phyloP scores from a whole-genome alignment of 1,284 basidiomycete genomes.

The Phellopilus nigrolimitatus region DNA sequence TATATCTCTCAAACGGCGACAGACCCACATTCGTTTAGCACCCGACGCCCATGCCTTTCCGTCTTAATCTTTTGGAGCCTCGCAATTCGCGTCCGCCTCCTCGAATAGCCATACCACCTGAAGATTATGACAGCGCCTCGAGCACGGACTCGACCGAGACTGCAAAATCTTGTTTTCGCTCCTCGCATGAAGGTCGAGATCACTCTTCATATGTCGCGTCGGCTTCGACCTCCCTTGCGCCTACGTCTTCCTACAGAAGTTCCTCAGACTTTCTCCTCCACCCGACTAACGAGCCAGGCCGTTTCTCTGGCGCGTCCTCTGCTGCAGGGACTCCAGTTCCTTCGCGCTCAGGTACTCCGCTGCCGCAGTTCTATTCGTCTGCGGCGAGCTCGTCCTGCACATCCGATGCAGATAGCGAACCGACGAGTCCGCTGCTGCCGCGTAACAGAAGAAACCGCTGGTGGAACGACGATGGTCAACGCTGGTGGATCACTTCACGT shows the following conservation, averaged over 20 bases:
- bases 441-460: conserved; percentile 32
- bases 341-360: conserved; percentile 34
- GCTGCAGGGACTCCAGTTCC: conserved; percentile 22
- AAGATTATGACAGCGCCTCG: conserved; percentile 36
- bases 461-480: conserved; percentile 40
- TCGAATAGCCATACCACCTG: conserved; percentile 15
- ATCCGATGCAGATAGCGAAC: conserved; percentile 64
- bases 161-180: conserved; percentile 23
- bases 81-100: conserved; percentile 1
- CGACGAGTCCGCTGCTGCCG: conserved; percentile 46
- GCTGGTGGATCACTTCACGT: conserved; percentile 47
- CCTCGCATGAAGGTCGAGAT: conserved; percentile 9
- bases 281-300: conserved; percentile 8
- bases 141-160: conserved; percentile 38
- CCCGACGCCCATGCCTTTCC: conserved; percentile 12
- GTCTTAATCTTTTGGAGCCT: conserved; percentile 9
- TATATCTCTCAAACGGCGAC: too few species aligned
- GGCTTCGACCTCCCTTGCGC: conserved; percentile 13
- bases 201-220: conserved; percentile 14
- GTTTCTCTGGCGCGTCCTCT: conserved; percentile 13
- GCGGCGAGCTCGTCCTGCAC: conserved; percentile 47
- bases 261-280: conserved; percentile 18
- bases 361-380: conserved; percentile 34
- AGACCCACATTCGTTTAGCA: conserved; percentile 10
- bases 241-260: conserved; percentile 7